Evolutionary conservation across 1,284 basidiomycete genomes (phyloP), one percentile per base, ranked within the genome.

Genomic region (Malassezia caprae): DNA sequence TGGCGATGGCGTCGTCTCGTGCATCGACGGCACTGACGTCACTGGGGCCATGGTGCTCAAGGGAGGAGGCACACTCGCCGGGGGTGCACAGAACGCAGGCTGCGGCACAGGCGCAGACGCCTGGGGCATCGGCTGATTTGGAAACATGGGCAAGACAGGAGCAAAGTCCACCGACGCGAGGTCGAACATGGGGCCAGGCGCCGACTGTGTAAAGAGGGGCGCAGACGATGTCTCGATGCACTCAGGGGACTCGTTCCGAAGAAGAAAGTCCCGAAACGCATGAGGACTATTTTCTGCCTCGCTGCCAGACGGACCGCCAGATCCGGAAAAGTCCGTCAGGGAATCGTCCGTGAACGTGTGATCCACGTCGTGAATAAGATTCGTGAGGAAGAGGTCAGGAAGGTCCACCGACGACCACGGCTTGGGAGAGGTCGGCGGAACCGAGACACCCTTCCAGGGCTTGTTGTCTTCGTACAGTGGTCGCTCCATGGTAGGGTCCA

Each of bases 341-440:
- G 55, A 27, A 13, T 51, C 55, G 39, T 57, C 55, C 8, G 27
- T 27, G 15, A 32, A 45, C 5, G 35, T 19, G 3, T 23, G 43
- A 28, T 56, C 41, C 6, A 41, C 31, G 24, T 41, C 30, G n/a
- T 48, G 41, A 32, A 57, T 48, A 15, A 57, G 37, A 34, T 57
- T 57, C 30, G 44, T 57, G 19, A 57, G 55, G 32, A 57, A 57
- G 15, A 57, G 40, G 31, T 57, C 55, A 19, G 55, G 55, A 19
- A 57, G 31, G 15, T 57, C 55, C 21, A 51, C 48, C 35, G 41
- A 28, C 12, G 54, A 37, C 54, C 54, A 57, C 11, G 40, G 37
- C 34, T 57, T 57, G 17, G 55, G 50, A 11, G 45, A 42, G 2
- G 15, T n/a, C 6, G 47, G 24, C 27, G 15, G 19, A 4, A 21